Percentiles rank a stretch among this genome's conserved stretches.
These are phyloP conservation scores for Coemansia erecta DNA, from an alignment of 192 early-diverging fungal species.

Conservation along the genomic window DNA sequence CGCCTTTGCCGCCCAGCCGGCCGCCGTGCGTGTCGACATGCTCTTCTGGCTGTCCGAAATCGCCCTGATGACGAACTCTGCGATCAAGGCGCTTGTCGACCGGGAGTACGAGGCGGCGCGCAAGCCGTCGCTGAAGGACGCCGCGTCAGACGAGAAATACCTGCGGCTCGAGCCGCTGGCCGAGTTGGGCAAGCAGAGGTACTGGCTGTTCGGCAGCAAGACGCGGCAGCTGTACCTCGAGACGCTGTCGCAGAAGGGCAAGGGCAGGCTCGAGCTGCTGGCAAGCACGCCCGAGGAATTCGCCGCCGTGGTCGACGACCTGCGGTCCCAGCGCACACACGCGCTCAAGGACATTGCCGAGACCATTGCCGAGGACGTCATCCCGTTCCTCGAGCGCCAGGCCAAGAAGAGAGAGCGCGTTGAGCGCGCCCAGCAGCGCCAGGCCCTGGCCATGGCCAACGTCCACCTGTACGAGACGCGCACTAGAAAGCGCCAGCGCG, in stretches of 20 bases:
- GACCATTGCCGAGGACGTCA: slow-evolving; percentile 19
- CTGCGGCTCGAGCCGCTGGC: slow-evolving; percentile 36
- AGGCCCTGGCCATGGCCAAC: slow-evolving; percentile 33
- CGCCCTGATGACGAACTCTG: slow-evolving; percentile 35
- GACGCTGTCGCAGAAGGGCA: slow-evolving; percentile 26
- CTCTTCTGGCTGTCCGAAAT: slow-evolving; percentile 45
- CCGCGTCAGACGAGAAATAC: slow-evolving; percentile 3
- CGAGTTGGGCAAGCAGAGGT: slow-evolving; percentile 49
- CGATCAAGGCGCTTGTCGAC: slow-evolving; percentile 36
- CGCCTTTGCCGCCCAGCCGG: slow-evolving; percentile 21
- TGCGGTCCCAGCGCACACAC: slow-evolving; percentile 20
- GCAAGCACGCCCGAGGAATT: slow-evolving; percentile 45
- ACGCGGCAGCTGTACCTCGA: slow-evolving; percentile 45
- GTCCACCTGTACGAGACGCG: slow-evolving; percentile 51
- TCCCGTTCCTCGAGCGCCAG: slow-evolving; percentile 37
- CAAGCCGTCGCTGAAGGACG: slow-evolving; percentile 13
- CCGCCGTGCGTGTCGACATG: slow-evolving; percentile 41
- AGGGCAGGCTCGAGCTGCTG: slow-evolving; percentile 38
- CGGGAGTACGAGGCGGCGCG: slow-evolving; percentile 24
- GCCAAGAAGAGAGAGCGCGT: slow-evolving; percentile 24
- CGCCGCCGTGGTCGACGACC: slow-evolving; percentile 13
- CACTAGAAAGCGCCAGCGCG: slow-evolving; percentile 49
- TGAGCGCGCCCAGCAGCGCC: slow-evolving; percentile 36
- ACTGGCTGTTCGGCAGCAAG: slow-evolving; percentile 51
- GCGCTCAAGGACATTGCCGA: slow-evolving; percentile 37